Conservation (phyloP, 768 basidiomycete genomes). For the Boletus speciosus region DNA sequence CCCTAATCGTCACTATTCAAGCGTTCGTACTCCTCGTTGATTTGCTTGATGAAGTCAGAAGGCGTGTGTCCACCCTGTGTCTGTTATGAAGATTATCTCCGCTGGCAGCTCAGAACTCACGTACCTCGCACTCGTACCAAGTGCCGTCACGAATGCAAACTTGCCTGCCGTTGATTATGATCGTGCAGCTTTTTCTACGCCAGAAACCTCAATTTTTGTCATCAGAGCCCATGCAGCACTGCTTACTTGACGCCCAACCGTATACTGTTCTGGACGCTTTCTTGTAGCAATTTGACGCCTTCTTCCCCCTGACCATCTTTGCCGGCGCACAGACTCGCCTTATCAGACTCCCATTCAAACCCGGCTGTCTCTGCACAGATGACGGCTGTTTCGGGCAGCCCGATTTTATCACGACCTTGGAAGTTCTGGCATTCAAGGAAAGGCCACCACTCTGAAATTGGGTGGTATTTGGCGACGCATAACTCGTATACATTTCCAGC, state of each 20-base stretch:
- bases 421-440: conserved; percentile 82
- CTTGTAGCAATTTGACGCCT: conserved; percentile 59
- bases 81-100: conserved; percentile 27
- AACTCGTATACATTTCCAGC: conserved; percentile 87
- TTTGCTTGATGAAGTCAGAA: conserved; percentile 72
- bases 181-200: conserved; percentile 79
- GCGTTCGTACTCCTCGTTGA: conserved; percentile 66
- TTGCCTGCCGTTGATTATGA: conserved; percentile 64
- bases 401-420: conserved; percentile 57
- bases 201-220: conserved; percentile 7
- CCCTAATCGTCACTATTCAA: conserved; percentile 46
- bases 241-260: conserved; percentile 56
- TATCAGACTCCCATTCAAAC: conserved; percentile 66
- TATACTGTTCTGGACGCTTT: conserved; percentile 49
- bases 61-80: conserved; percentile 68
- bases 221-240: neutral
- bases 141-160: conserved; percentile 74
- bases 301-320: conserved; percentile 57
- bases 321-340: conserved; percentile 57
- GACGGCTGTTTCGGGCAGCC: conserved; percentile 57
- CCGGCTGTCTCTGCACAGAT: conserved; percentile 61
- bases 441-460: conserved; percentile 68
- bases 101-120: conserved; percentile 24
- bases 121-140: conserved; percentile 80
- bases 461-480: conserved; percentile 64